These are phyloP conservation scores for Termitomyces sp. DNA, from an alignment of 768 basidiomycete species.

Conservation along the genomic window DNA sequence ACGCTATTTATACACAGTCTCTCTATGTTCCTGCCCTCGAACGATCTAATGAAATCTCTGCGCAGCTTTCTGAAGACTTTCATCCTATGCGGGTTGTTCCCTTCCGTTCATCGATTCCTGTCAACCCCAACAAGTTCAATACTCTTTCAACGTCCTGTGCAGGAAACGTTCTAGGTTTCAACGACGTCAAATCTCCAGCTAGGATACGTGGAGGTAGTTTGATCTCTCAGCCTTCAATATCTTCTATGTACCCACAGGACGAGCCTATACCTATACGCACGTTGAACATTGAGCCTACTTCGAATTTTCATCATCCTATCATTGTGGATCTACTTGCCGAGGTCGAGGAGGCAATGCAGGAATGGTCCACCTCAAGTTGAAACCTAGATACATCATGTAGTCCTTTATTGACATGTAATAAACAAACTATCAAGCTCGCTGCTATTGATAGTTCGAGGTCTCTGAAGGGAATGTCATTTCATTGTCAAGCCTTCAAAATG, in stretches of 20 bases:
- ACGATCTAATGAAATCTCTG: not conserved
- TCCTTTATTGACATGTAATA: not conserved
- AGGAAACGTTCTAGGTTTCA: constrained; percentile 3
- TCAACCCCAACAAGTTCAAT: not conserved
- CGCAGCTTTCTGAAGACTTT: not conserved
- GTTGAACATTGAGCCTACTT: not conserved
- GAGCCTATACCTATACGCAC: not conserved
- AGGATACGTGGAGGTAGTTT: not conserved
- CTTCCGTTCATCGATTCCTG: constrained; percentile 6
- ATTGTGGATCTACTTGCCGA: constrained; percentile 27
- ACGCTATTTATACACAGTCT: constrained; percentile 31
- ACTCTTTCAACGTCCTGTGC: not conserved
- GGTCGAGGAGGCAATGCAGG: constrained; percentile 25
- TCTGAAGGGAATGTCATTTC: not conserved
- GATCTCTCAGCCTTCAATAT: constrained; percentile 14
- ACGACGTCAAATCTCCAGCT: constrained; percentile 9
- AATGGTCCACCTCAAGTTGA: constrained; percentile 19
- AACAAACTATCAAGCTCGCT: constrained; percentile 2
- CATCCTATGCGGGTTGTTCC: not conserved
- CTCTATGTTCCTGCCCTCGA: constrained; percentile 21
- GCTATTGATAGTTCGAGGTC: not conserved
- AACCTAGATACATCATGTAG: not conserved
- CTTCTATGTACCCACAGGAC: constrained; percentile 19
- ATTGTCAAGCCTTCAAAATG: not conserved
- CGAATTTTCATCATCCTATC: constrained; percentile 17